phyloP scores from a whole-genome alignment of 2,329 filamentous ascomycete genomes.

The Alternaria triticina region DNA sequence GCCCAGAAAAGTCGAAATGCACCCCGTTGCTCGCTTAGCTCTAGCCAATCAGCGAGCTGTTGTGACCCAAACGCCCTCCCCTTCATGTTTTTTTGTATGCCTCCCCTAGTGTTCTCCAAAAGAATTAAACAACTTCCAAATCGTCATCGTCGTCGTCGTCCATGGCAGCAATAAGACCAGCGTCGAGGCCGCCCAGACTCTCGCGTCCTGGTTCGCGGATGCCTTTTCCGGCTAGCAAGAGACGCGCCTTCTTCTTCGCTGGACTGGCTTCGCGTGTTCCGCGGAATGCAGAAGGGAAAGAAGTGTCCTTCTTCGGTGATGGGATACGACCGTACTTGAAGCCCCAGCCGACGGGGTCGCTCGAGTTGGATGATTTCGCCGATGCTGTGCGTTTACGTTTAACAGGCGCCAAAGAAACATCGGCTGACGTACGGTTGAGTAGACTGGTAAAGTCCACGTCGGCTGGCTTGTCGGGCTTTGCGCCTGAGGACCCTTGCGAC shows the following conservation, averaged over 20 bases:
- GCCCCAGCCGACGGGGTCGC: slow-evolving; percentile 56
- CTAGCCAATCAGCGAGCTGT: slow-evolving; percentile 35
- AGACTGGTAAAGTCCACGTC: slow-evolving; percentile 50
- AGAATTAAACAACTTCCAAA: slow-evolving; percentile 55
- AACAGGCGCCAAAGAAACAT: slow-evolving; percentile 51
- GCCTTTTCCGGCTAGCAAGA: slow-evolving; percentile 56
- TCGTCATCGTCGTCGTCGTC: slow-evolving; percentile 57
- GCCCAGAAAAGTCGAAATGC: slow-evolving; percentile 27
- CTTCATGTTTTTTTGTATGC: slow-evolving; percentile 1
- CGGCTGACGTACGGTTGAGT: slow-evolving; percentile 51
- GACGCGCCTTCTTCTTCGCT: slow-evolving; percentile 57
- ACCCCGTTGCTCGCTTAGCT: slow-evolving; percentile 38
- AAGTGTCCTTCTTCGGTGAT: slow-evolving; percentile 40
- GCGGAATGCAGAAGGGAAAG: slow-evolving; percentile 28
- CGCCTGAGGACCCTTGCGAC: slow-evolving; percentile 20
- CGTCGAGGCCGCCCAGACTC: slow-evolving; percentile 47
- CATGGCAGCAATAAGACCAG: slow-evolving; percentile 46
- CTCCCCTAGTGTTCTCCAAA: slow-evolving; percentile 24
- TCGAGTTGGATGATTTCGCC: slow-evolving; percentile 38
- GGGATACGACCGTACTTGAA: slow-evolving; percentile 49
- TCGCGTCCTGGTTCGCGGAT: slow-evolving; percentile 58
- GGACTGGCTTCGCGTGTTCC: slow-evolving; percentile 45
- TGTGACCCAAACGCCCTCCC: slow-evolving; percentile 24
- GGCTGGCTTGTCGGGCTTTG: slow-evolving; percentile 23
- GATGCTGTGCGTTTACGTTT: slow-evolving; percentile 51